These are phyloP conservation scores for Penicillium sp. DNA, from an alignment of 2,329 filamentous ascomycete genomes.

Conservation along the genomic window DNA sequence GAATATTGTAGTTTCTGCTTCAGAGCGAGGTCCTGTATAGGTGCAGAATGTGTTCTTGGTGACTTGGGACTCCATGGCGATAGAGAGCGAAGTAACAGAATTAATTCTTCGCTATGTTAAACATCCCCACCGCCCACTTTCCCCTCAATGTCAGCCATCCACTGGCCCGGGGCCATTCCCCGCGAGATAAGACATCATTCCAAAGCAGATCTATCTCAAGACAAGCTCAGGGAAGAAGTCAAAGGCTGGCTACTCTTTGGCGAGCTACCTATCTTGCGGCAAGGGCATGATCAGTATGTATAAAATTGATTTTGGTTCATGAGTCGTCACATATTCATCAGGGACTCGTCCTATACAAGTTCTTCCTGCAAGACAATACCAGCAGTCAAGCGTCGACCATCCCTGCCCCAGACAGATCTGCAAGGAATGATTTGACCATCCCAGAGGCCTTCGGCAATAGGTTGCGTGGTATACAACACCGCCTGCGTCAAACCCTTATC, in stretches of 20 bases:
- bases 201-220: no score
- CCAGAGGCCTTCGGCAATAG: constrained; percentile 21
- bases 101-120: no score
- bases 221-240: no score
- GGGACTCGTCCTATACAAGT: not conserved
- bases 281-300: not conserved
- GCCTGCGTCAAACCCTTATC: constrained; percentile 22
- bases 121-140: no score
- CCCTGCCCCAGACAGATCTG: constrained; percentile 37
- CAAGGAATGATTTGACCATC: constrained; percentile 41
- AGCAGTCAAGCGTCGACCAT: constrained; percentile 33
- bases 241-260: no score
- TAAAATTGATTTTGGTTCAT: not conserved
- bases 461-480: constrained; percentile 34
- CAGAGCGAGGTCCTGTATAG: constrained; percentile 16
- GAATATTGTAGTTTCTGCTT: constrained; percentile 31
- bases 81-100: no score
- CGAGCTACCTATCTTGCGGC: no score
- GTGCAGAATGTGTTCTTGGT: constrained; percentile 31
- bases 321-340: not conserved
- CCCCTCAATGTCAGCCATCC: no score
- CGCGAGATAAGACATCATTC: no score
- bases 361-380: constrained; percentile 33
- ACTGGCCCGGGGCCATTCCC: no score
- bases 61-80: constrained; percentile 23